phyloP scores from a whole-genome alignment of 1,139 yeast species.

The Geotrichum cucujoidarum region DNA sequence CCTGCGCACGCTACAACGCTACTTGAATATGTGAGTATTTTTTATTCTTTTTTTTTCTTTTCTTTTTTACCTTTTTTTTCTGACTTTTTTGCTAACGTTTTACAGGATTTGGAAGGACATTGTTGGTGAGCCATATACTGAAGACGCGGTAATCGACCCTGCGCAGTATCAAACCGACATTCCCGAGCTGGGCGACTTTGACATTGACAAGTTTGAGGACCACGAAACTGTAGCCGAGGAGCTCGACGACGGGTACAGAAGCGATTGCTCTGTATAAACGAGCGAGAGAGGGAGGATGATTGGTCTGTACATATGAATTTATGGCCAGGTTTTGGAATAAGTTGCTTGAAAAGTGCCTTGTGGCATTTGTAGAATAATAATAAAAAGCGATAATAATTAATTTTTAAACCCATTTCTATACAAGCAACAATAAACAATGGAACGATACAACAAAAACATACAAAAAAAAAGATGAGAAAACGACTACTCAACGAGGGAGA shows the following conservation, averaged over 20 bases:
- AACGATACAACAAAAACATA: not conserved
- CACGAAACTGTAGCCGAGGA: constrained; percentile 4
- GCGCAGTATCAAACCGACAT: not conserved
- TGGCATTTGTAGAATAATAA: too few relatives aligned
- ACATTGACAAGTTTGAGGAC: constrained; percentile 9
- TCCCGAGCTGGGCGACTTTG: constrained; percentile 11
- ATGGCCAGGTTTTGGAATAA: too few relatives aligned
- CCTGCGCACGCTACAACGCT: constrained; percentile 56
- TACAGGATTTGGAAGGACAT: constrained; percentile 27
- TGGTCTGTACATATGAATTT: too few relatives aligned
- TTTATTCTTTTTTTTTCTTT: constrained; percentile 1
- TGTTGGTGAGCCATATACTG: constrained; percentile 21
- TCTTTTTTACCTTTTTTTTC: not conserved
- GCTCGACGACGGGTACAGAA: constrained; percentile 1
- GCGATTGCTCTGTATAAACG: constrained; percentile 18
- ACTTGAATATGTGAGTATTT: constrained; percentile 40
- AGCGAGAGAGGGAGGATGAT: not conserved
- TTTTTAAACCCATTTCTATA: too few relatives aligned
- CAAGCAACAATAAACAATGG: too few relatives aligned
- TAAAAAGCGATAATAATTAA: too few relatives aligned
- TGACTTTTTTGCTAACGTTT: constrained; percentile 8
- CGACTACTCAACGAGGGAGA: constrained; percentile 33
- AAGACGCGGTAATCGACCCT: not conserved
- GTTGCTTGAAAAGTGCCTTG: too few relatives aligned
- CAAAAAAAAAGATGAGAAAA: not conserved